A percentile compares a stretch with the other conserved stretches of the same genome.
Evolutionary conservation across 2,329 filamentous ascomycete species (phyloP).

Genomic region (Beauveria sp.): DNA sequence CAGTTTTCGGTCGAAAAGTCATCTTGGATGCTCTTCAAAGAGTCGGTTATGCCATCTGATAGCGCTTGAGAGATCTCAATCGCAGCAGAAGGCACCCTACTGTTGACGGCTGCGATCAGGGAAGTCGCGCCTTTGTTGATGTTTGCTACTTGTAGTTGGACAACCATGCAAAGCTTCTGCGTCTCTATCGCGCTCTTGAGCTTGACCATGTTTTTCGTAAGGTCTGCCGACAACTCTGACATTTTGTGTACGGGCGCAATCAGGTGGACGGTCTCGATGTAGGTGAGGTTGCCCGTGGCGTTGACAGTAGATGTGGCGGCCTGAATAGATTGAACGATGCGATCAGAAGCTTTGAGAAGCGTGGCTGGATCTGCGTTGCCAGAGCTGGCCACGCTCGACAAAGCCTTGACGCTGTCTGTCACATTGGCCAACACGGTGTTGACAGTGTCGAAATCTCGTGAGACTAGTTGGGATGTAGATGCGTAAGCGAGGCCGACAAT

Average conservation of each 20-base stretch:
- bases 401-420: neutral
- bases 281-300: neutral
- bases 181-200: conserved; percentile 18
- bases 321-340: neutral
- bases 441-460: neutral
- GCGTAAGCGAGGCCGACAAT: neutral
- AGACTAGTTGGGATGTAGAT: neutral
- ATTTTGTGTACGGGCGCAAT: conserved; percentile 5
- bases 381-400: neutral
- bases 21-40: neutral
- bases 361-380: conserved; percentile 2
- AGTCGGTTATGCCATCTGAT: conserved; percentile 5
- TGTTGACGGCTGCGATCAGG: neutral
- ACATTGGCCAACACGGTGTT: neutral
- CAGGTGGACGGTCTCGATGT: conserved; percentile 4
- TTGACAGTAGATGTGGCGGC: neutral
- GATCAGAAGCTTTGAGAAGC: neutral
- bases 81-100: neutral
- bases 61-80: neutral
- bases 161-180: conserved; percentile 18
- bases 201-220: neutral
- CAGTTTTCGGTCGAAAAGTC: conserved; percentile 2
- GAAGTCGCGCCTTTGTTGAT: neutral
- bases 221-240: neutral
- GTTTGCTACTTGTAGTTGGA: conserved; percentile 10